Conservation (phyloP, 805 yeast species). For the Nakazawaea ambrosiae region DNA sequence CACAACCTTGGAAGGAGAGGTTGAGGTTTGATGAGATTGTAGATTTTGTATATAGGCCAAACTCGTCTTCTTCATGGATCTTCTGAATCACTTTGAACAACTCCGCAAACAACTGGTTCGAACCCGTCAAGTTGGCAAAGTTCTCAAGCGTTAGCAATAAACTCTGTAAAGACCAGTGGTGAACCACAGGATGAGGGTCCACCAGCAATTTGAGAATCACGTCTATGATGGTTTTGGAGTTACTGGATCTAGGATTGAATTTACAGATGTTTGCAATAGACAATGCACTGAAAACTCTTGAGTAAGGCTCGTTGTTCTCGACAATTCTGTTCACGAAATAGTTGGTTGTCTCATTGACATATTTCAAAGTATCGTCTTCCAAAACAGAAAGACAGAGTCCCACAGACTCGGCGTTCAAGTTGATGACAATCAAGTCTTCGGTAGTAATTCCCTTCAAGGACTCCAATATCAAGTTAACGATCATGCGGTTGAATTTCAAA, state of each 20-base stretch:
- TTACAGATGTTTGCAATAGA: conserved; percentile 40
- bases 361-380: conserved; percentile 16
- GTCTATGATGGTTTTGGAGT: conserved; percentile 41
- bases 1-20: conserved; percentile 25
- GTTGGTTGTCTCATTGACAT: conserved; percentile 34
- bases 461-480: conserved; percentile 19
- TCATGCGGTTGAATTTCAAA: conserved; percentile 17
- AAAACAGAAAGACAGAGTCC: conserved; percentile 23
- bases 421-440: conserved; percentile 16
- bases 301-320: conserved; percentile 53
- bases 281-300: conserved; percentile 52
- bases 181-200: conserved; percentile 86
- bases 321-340: conserved; percentile 60
- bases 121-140: conserved; percentile 28
- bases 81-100: conserved; percentile 30
- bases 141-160: conserved; percentile 48
- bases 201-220: conserved; percentile 51
- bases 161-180: conserved; percentile 63
- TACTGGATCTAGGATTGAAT: conserved; percentile 28
- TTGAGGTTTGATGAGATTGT: conserved; percentile 44
- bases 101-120: conserved; percentile 29
- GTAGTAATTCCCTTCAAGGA: conserved; percentile 19
- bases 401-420: conserved; percentile 25
- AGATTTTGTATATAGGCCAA: conserved; percentile 37
- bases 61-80: conserved; percentile 39